Evolutionary conservation across 2,329 filamentous ascomycete genomes (phyloP).

Genomic region (Colletotrichum musicola): DNA sequence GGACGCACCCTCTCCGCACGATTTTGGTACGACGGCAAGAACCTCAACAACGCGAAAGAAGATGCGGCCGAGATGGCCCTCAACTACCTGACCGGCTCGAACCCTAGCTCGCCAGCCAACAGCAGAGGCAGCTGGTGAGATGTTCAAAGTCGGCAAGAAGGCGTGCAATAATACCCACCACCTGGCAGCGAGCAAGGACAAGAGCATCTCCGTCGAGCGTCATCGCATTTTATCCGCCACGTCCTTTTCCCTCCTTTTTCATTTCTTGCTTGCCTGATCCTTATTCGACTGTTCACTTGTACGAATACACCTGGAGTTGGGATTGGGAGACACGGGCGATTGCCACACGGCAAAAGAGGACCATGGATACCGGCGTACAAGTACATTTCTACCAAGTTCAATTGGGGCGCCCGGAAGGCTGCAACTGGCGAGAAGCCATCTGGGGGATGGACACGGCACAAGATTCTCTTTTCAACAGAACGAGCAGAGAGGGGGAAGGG

Average conservation of each 20-base stretch:
- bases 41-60: constrained; percentile 88
- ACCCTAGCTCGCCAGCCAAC: constrained; percentile 55
- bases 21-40: constrained; percentile 93
- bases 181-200: constrained; percentile 20
- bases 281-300: constrained; percentile 33
- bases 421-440: neutral
- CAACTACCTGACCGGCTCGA: constrained; percentile 63
- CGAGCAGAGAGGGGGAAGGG: neutral
- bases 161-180: constrained; percentile 3
- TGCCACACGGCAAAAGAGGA: constrained; percentile 38
- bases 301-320: constrained; percentile 40
- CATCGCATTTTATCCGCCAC: constrained; percentile 15
- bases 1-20: constrained; percentile 76
- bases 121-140: constrained; percentile 38
- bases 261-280: constrained; percentile 21
- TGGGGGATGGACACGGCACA: constrained; percentile 12
- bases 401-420: constrained; percentile 7
- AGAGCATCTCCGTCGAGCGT: constrained; percentile 29
- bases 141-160: neutral
- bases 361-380: constrained; percentile 38
- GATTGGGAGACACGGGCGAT: constrained; percentile 33
- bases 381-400: constrained; percentile 36
- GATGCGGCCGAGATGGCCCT: constrained; percentile 90
- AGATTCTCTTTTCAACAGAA: constrained; percentile 3
- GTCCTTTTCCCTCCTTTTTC: neutral